Evolutionary conservation across 208 protist genomes (phyloP).

Genomic region (Balamuthia mandrillaris): DNA sequence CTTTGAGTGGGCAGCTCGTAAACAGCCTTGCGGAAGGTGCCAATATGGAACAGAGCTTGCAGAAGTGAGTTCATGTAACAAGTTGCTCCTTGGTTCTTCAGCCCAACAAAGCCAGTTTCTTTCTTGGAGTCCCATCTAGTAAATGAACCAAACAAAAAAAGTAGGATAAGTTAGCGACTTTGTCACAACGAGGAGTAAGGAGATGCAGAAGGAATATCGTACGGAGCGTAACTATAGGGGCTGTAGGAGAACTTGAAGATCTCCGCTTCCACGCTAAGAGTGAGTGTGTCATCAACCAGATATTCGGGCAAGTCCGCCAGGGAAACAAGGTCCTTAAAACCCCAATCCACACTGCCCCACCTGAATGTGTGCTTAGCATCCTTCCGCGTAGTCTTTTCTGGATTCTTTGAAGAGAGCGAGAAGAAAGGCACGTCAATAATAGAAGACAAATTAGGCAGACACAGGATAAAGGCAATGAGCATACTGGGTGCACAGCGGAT

Average conservation of each 20-base stretch:
- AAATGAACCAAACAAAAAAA: background rate
- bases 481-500: background rate
- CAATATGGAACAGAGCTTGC: slow-evolving; percentile 77
- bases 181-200: background rate
- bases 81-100: slow-evolving; percentile 87
- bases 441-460: background rate
- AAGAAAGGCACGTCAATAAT: background rate
- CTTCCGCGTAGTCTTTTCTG: background rate
- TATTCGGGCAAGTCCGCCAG: slow-evolving; percentile 25
- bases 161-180: slow-evolving; percentile 41
- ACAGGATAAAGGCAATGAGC: background rate
- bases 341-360: background rate
- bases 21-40: slow-evolving; percentile 71
- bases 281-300: slow-evolving; percentile 44
- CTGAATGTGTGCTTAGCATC: no score
- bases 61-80: slow-evolving; percentile 89
- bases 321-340: background rate
- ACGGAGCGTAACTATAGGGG: background rate
- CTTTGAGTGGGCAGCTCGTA: slow-evolving; percentile 71
- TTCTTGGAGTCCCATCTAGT: slow-evolving; percentile 65
- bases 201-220: background rate
- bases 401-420: background rate
- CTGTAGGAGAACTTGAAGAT: slow-evolving; percentile 31
- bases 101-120: slow-evolving; percentile 74
- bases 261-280: slow-evolving; percentile 35